A percentile compares a stretch with the other conserved stretches of the same genome.
phyloP scores from a whole-genome alignment of 2,329 filamentous ascomycete species.

The Nigrospora sphaerica region DNA sequence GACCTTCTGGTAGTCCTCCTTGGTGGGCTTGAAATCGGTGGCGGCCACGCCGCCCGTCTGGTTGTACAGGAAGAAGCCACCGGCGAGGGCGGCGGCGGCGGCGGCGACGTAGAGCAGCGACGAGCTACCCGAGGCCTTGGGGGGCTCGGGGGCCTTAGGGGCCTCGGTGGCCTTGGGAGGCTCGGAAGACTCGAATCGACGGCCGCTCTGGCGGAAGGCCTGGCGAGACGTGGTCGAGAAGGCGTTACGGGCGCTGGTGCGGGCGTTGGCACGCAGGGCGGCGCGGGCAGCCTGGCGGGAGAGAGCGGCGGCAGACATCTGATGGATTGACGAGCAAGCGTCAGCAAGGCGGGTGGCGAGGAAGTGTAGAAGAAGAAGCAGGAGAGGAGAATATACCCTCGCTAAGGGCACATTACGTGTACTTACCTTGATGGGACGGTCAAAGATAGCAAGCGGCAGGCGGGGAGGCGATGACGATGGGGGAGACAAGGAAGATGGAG shows the following conservation, averaged over 20 bases:
- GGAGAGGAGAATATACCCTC: too few species aligned
- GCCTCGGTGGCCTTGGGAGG: constrained; percentile 36
- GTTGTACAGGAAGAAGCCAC: constrained; percentile 60
- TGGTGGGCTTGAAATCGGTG: constrained; percentile 64
- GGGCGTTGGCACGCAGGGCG: constrained; percentile 51
- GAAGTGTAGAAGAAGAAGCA: too few species aligned
- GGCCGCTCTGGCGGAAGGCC: constrained; percentile 66
- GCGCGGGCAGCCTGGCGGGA: constrained; percentile 48
- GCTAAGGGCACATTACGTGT: too few species aligned
- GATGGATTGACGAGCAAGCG: constrained; percentile 2
- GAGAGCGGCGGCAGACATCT: constrained; percentile 38
- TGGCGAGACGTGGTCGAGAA: constrained; percentile 56
- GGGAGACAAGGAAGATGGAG: too few species aligned
- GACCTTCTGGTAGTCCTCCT: constrained; percentile 90
- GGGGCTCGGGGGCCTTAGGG: too few species aligned
- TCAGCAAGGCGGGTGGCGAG: too few species aligned
- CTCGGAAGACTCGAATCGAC: constrained; percentile 74
- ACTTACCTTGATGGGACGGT: too few species aligned
- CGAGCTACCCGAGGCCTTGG: constrained; percentile 28
- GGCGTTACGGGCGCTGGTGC: constrained; percentile 49
- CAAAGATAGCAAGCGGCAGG: too few species aligned
- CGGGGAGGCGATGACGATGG: too few species aligned
- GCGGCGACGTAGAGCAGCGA: constrained; percentile 51
- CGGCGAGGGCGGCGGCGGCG: constrained; percentile 53
- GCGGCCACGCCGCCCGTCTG: constrained; percentile 39